Conservation (phyloP, 805 yeast species). For the Hanseniaspora mollemarum region DNA sequence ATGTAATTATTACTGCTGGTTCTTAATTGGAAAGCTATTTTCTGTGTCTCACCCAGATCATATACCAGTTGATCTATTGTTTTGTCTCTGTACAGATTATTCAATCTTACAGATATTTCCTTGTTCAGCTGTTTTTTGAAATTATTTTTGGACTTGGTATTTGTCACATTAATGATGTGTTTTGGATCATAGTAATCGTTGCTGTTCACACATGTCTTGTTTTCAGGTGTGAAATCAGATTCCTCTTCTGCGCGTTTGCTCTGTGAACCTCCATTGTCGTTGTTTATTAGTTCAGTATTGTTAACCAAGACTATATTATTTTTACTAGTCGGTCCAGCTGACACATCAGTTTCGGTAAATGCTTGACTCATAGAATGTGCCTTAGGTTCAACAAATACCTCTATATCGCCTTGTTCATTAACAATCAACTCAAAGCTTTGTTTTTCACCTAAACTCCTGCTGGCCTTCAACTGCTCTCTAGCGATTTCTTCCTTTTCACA, state of each 20-base stretch:
- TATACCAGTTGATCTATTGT: constrained; percentile 20
- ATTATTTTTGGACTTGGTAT: constrained; percentile 12
- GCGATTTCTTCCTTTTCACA: not conserved
- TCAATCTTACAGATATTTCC: constrained; percentile 15
- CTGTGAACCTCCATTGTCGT: too few relatives aligned
- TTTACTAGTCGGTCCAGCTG: too few relatives aligned
- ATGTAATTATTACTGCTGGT: constrained; percentile 26
- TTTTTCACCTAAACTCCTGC: not conserved
- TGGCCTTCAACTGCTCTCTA: not conserved
- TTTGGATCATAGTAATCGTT: constrained; percentile 1
- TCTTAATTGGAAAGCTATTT: constrained; percentile 21
- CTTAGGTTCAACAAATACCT: not conserved
- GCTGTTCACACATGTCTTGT: not conserved
- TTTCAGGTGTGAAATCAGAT: not conserved
- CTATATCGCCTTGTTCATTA: not conserved
- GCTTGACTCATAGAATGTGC: not conserved
- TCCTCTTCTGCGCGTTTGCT: not conserved
- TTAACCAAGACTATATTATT: too few relatives aligned
- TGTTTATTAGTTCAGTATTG: too few relatives aligned
- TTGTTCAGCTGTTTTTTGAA: constrained; percentile 17
- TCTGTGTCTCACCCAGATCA: constrained; percentile 23
- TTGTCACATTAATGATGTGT: constrained; percentile 3
- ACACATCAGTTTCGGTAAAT: not conserved
- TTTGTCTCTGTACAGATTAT: constrained; percentile 13
- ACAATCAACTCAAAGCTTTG: not conserved